Base-by-base conservation (phyloP, 495 filamentous ascomycete species). In the Lasiosphaeria ovina region DNA sequence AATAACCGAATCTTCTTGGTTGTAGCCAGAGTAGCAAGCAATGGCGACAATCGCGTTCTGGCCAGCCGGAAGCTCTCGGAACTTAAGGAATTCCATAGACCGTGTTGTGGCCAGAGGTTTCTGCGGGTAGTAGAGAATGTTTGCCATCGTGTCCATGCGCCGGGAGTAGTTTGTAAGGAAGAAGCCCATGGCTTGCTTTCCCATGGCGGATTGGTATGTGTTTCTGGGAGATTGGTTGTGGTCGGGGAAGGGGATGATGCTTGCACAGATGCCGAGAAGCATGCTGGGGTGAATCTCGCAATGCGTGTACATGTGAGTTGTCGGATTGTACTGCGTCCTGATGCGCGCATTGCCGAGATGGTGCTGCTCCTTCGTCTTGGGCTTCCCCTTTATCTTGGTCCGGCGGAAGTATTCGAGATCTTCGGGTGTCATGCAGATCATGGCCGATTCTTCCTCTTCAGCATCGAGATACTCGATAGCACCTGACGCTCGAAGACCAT, bases 1-100 rank as follows among this genome's bases (percentile, higher is more conserved):
- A 65, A 99, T 95, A 55, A 99, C 94, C 31, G 94, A 98, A 84
- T 99, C 94, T 90, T 99, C 94, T 74, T 98, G 95, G 72, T 99
- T 98, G 82, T 98, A 99, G n/a, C 94, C 94, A 14, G 92, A 96
- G 76, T 98, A 99, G 72, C 89, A 92, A 50, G 90, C 84, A 79
- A 99, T 98, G 40, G 95, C 94, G 11, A 99, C 94, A 66, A 99
- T 98, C 24, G 94, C 94, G 66, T 99, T 99, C 75, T 99, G 94
- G 6, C 94, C 94, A 33, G 94, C 94, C 3, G 94, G 94, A 55
- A 99, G 78, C 74, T 99, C 95, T 68, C 94, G 84, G 85, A 98
- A 99, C 61, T 95, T 96, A 64, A 99, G 79, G 75, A 91, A 98
- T 73, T 99, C 94, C 95, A 99, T 99, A 1, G 92, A 96, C 32